Percentiles rank a stretch among this genome's conserved stretches.
These are phyloP conservation scores for Irpex sp. DNA, from an alignment of 1,284 basidiomycete species.

Conservation along the genomic window DNA sequence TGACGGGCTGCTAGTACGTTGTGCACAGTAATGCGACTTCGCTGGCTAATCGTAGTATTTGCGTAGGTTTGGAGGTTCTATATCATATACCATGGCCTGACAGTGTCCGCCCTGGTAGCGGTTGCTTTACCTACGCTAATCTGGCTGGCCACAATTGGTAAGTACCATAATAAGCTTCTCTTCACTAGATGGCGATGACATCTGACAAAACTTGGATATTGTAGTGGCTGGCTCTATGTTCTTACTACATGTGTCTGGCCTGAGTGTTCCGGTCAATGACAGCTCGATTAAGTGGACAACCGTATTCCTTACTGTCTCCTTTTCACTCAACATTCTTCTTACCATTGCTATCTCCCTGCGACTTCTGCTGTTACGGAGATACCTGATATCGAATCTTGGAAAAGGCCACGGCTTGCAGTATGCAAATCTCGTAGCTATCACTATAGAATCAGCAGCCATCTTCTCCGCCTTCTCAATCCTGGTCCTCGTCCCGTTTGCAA, in stretches of 20 bases:
- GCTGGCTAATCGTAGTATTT: neutral
- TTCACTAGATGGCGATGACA: neutral
- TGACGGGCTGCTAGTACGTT: conserved; percentile 9
- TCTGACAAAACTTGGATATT: neutral
- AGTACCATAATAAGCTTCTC: neutral
- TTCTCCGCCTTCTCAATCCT: conserved; percentile 27
- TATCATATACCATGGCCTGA: neutral
- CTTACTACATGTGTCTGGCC: neutral
- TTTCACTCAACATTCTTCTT: conserved; percentile 33
- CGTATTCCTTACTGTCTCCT: neutral
- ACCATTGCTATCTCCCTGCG: conserved; percentile 35
- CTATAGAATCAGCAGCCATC: conserved; percentile 30
- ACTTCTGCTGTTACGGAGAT: conserved; percentile 28
- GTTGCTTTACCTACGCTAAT: neutral
- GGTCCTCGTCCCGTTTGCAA: conserved; percentile 27
- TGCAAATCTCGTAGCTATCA: conserved; percentile 26
- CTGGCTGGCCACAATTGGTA: conserved; percentile 3
- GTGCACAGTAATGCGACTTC: neutral
- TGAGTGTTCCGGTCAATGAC: neutral
- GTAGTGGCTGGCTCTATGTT: conserved; percentile 1
- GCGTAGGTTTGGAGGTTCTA: conserved; percentile 3
- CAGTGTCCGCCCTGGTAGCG: neutral
- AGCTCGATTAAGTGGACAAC: neutral
- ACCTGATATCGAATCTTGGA: conserved; percentile 25
- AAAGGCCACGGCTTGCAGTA: conserved; percentile 19